Conservation (phyloP, 2,329 filamentous ascomycete species). For the Penicillium rolfsii region DNA sequence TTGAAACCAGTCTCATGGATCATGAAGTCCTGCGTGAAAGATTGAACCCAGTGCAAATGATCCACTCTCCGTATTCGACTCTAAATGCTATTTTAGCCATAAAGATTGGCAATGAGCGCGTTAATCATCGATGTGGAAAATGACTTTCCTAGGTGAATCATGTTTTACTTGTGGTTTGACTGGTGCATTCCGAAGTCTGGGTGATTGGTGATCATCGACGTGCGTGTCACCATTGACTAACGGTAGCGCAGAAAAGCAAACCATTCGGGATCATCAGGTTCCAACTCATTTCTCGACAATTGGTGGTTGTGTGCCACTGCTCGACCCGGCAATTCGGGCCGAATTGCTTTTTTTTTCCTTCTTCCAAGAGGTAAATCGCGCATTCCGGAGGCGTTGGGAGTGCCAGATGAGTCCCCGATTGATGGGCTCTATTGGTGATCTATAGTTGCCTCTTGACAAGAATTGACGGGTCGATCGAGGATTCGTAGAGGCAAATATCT, state of each 20-base stretch:
- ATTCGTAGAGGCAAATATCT: background rate
- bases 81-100: background rate
- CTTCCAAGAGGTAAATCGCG: constrained; percentile 1
- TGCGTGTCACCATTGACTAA: constrained; percentile 5
- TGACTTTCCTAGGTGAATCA: background rate
- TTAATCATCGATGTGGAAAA: background rate
- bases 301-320: background rate
- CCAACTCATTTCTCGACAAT: background rate
- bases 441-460: background rate
- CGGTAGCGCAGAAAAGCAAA: constrained; percentile 1
- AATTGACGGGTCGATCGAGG: constrained; percentile 3
- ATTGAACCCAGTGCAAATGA: background rate
- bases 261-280: background rate
- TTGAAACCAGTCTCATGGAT: background rate
- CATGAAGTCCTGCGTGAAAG: background rate
- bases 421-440: background rate
- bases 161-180: background rate
- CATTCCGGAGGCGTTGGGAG: background rate
- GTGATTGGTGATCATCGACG: background rate
- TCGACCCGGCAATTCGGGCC: background rate
- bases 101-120: background rate
- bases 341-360: constrained; percentile 4
- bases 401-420: background rate
- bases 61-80: background rate
- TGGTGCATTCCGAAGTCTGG: background rate